Evolutionary conservation across 1,139 yeast species (phyloP).

Genomic region (Candida pseudoviswanathii): DNA sequence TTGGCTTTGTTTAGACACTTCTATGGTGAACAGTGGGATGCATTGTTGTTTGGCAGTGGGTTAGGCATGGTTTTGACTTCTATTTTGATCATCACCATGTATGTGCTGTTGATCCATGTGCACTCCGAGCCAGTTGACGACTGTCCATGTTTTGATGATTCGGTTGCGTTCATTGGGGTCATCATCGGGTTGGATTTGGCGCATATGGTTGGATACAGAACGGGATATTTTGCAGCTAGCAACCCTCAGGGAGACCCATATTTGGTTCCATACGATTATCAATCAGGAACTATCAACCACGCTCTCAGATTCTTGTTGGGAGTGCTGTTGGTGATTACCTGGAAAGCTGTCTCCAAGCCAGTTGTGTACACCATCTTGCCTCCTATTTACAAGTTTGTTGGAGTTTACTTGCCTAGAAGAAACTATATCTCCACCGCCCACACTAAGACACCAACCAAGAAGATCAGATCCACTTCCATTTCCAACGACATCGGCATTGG

Average conservation of each 20-base stretch:
- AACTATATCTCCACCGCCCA: constrained; percentile 44
- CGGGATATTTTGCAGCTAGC: constrained; percentile 26
- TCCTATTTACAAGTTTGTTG: constrained; percentile 47
- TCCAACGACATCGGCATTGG: constrained; percentile 42
- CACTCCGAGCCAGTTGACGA: constrained; percentile 90
- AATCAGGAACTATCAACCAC: constrained; percentile 44
- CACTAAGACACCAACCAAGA: constrained; percentile 34
- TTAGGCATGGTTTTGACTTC: constrained; percentile 36
- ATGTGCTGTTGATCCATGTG: constrained; percentile 55
- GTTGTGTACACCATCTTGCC: constrained; percentile 52
- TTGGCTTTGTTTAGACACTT: constrained; percentile 46
- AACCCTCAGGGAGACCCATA: constrained; percentile 29
- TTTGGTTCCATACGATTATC: constrained; percentile 41
- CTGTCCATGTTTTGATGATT: constrained; percentile 96
- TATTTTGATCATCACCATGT: constrained; percentile 37
- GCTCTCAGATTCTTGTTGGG: constrained; percentile 57
- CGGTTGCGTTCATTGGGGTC: constrained; percentile 92
- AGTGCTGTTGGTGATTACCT: constrained; percentile 56
- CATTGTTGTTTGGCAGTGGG: constrained; percentile 29
- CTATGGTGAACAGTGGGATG: constrained; percentile 44
- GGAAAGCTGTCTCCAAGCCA: constrained; percentile 74
- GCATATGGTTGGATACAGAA: constrained; percentile 43
- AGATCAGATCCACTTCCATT: constrained; percentile 43
- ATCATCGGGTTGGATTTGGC: constrained; percentile 71
- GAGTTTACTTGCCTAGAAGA: constrained; percentile 45